Evolutionary conservation across 352 stramenopile genomes (phyloP).

Genomic region (Aphanomyces euteiches): DNA sequence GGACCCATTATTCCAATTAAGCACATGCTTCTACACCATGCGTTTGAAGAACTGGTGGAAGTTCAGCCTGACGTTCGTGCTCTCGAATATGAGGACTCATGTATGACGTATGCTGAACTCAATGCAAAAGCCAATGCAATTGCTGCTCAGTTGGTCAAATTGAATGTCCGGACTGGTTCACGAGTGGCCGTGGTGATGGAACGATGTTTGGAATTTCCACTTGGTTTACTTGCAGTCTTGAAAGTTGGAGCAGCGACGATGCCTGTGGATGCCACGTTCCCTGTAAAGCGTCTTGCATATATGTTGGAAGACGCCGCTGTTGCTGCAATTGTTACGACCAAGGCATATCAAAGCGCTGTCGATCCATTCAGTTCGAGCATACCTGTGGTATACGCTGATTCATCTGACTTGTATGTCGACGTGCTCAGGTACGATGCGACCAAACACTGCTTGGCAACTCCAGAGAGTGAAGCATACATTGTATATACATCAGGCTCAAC

Average conservation of each 20-base stretch:
- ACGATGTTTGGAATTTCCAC: conserved; percentile 87
- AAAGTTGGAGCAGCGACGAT: conserved; percentile 92
- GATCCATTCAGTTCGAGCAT: background rate
- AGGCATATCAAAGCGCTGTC: background rate
- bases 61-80: conserved; percentile 32
- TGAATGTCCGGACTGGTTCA: conserved; percentile 40
- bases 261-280: conserved; percentile 56
- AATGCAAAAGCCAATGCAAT: conserved; percentile 35
- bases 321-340: conserved; percentile 6
- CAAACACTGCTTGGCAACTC: background rate
- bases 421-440: background rate
- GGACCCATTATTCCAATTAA: background rate
- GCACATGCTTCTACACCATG: background rate
- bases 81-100: conserved; percentile 30
- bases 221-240: conserved; percentile 86
- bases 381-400: background rate
- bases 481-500: conserved; percentile 33
- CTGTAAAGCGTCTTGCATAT: conserved; percentile 45
- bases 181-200: conserved; percentile 64
- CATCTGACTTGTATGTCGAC: background rate
- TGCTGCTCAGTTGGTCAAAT: conserved; percentile 32
- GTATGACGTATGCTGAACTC: conserved; percentile 38
- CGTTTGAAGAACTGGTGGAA: conserved; percentile 10
- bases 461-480: conserved; percentile 41
- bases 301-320: conserved; percentile 42